These are phyloP conservation scores for Thelephora ganbajun DNA, from an alignment of 768 basidiomycete genomes.

Conservation along the genomic window DNA sequence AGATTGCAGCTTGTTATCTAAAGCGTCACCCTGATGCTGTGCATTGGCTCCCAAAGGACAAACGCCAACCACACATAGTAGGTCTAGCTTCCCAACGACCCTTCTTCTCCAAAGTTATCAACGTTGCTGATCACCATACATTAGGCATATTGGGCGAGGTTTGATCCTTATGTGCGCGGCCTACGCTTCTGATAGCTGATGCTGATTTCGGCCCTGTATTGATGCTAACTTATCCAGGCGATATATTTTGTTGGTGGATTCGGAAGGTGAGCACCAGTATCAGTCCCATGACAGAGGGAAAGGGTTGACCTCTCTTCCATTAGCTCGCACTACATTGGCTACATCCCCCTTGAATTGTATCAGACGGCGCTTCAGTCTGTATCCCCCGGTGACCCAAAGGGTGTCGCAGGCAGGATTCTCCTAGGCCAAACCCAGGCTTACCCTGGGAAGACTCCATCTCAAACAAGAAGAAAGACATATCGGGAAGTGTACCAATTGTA, in stretches of 20 bases:
- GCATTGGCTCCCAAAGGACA: conserved; percentile 34
- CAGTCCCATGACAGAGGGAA: neutral
- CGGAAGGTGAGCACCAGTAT: conserved; percentile 23
- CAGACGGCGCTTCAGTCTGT: conserved; percentile 13
- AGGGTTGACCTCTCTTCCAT: neutral
- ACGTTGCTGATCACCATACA: neutral
- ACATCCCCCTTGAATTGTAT: conserved; percentile 32
- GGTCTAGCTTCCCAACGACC: conserved; percentile 7
- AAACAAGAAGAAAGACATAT: neutral
- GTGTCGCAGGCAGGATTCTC: conserved; percentile 9
- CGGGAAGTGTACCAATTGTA: neutral
- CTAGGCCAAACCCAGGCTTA: conserved; percentile 5
- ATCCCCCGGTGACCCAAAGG: neutral
- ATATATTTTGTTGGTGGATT: conserved; percentile 44
- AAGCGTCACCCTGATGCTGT: conserved; percentile 34
- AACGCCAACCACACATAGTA: conserved; percentile 30
- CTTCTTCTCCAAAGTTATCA: no score
- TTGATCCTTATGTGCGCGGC: conserved; percentile 37
- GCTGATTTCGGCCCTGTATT: neutral
- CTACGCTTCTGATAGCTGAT: neutral
- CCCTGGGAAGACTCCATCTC: neutral
- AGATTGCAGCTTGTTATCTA: conserved; percentile 28
- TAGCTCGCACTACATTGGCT: conserved; percentile 37
- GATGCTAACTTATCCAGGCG: conserved; percentile 16
- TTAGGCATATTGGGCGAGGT: conserved; percentile 40